Base-by-base conservation (phyloP, 129 eudicot species). In the Gnaphalium uliginosum region DNA sequence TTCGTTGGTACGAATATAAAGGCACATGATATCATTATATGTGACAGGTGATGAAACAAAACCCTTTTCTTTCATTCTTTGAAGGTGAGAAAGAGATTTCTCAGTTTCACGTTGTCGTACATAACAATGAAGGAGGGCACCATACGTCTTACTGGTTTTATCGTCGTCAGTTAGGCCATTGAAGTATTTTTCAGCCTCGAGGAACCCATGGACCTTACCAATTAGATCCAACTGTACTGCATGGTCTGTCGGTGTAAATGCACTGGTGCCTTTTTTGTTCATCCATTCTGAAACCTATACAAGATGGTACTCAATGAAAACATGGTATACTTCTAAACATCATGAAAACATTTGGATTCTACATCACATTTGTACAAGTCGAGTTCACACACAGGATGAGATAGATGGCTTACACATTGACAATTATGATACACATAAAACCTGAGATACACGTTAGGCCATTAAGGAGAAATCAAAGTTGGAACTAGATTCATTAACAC, bases 81-180 rank as follows among this genome's bases (percentile, higher is more conserved):
- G 76, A 15, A 93, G 78, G 71, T 88, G 97, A 19, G 87, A 41
- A 62, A 87, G 81, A 33, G 97, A 69, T 76, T 81, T 86, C 51
- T 87, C 91, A 15, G 88, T 85, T 79, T 90, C 88, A 53, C 87
- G 79, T 43, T 90, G 97, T 29, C 96, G 83, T 51, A 88, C 98
- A 73, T 90, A 93, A 63, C 91, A 93, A 73, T 90, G 94, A 46
- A 90, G 89, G 50, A 93, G 93, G 43, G 98, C 97, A n/a, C 98
- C 98, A 35, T 87, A 90, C 0, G 92, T 87, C 76, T 87, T 93
- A 0, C 69, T 85, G 17, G 74, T 88, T 86, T 81, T 88, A 53
- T 88, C 86, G 64, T 76, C 29, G 48, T 93, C 96, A 6, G 62
- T 76, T 77, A 93, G 72, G 76, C 68, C 66, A 37, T 80, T 83